Evolutionary conservation across 768 basidiomycete genomes (phyloP).

Genomic region (Mrakia frigida): DNA sequence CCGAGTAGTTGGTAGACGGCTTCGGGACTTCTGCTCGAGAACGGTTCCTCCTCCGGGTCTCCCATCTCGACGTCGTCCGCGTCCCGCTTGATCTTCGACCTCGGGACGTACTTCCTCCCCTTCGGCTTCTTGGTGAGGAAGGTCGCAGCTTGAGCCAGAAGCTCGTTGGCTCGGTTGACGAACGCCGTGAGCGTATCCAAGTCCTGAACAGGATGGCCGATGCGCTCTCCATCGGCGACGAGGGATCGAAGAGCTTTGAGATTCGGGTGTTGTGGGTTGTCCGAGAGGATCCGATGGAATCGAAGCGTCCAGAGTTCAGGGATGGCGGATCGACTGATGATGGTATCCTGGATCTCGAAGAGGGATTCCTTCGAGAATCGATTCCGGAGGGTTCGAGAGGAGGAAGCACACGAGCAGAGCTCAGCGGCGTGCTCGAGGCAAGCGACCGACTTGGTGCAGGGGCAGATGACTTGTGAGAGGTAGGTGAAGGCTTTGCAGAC

Average conservation of each 20-base stretch:
- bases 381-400: slow-evolving; percentile 62
- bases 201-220: slow-evolving; percentile 68
- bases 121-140: slow-evolving; percentile 24
- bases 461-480: slow-evolving; percentile 82
- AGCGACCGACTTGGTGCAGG: slow-evolving; percentile 66
- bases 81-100: slow-evolving; percentile 14
- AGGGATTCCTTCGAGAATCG: slow-evolving; percentile 77
- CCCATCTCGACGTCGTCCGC: slow-evolving; percentile 36
- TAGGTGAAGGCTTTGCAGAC: slow-evolving; percentile 93
- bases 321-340: slow-evolving; percentile 65
- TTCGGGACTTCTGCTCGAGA: slow-evolving; percentile 48
- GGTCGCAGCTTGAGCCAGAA: slow-evolving; percentile 35
- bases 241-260: slow-evolving; percentile 57
- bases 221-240: slow-evolving; percentile 83
- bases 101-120: slow-evolving; percentile 11
- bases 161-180: slow-evolving; percentile 48
- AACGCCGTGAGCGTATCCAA: slow-evolving; percentile 67
- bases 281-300: slow-evolving; percentile 60
- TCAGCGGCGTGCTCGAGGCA: slow-evolving; percentile 79
- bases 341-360: slow-evolving; percentile 58
- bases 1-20: slow-evolving; percentile 64
- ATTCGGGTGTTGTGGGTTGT: slow-evolving; percentile 39
- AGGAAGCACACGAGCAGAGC: slow-evolving; percentile 62
- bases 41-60: slow-evolving; percentile 63
- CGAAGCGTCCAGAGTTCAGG: slow-evolving; percentile 72